Evolutionary conservation across 768 basidiomycete species (phyloP).

Genomic region (Serendipita indica): DNA sequence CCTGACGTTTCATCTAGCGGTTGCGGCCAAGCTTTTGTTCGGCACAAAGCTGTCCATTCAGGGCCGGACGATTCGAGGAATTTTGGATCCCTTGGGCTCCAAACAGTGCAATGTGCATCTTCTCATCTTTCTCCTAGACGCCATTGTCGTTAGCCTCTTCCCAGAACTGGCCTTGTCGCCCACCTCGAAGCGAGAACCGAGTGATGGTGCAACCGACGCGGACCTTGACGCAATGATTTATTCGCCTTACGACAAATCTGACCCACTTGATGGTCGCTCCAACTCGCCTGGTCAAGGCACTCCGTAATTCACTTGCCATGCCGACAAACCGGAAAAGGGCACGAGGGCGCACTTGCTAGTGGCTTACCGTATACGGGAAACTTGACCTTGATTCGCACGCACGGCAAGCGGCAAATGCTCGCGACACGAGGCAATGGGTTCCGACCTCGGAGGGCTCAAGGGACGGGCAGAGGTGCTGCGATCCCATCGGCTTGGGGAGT

Average conservation of each 20-base stretch:
- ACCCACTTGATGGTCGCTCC: not conserved
- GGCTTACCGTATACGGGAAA: too few species aligned
- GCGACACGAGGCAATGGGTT: too few species aligned
- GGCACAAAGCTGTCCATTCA: conserved; percentile 34
- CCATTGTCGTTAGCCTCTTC: conserved; percentile 52
- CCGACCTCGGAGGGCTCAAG: too few species aligned
- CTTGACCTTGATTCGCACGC: too few species aligned
- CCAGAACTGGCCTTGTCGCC: conserved; percentile 45
- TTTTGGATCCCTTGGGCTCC: conserved; percentile 47
- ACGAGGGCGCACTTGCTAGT: too few species aligned
- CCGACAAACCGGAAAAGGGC: too few species aligned
- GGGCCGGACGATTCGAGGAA: conserved; percentile 31
- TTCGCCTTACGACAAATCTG: not conserved
- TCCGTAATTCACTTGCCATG: too few species aligned
- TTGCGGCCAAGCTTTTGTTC: conserved; percentile 36
- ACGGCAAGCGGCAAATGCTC: too few species aligned
- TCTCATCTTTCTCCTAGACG: conserved; percentile 56
- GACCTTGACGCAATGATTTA: too few species aligned
- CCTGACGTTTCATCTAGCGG: conserved; percentile 19
- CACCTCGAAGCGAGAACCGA: not conserved
- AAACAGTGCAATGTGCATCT: conserved; percentile 68
- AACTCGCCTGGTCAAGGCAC: too few species aligned
- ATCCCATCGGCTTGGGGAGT: too few species aligned
- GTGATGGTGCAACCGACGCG: not conserved
- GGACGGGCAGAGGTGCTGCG: too few species aligned